Conservation (phyloP, 306 rosid species). For the Luffa acutangula region DNA sequence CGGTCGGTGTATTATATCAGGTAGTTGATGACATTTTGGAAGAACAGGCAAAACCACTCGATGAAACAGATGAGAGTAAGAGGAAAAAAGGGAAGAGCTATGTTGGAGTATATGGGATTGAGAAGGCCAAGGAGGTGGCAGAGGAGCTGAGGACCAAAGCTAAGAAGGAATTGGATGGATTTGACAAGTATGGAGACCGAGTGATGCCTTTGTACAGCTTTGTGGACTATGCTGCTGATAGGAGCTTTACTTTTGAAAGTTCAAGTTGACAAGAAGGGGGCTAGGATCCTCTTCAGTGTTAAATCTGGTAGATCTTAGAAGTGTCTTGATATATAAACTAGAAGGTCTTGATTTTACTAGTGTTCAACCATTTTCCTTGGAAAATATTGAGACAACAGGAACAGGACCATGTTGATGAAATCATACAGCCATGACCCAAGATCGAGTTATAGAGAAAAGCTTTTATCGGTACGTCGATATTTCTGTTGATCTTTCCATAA, state of each 20-base stretch:
- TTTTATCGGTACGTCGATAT: neutral
- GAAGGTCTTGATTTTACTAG: neutral
- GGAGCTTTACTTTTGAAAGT: conserved; percentile 47
- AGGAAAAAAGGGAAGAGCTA: conserved; percentile 58
- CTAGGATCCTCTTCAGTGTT: neutral
- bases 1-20: conserved; percentile 70
- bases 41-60: conserved; percentile 21
- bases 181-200: conserved; percentile 63
- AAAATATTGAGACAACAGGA: neutral
- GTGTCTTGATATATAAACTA: neutral
- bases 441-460: neutral
- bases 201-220: conserved; percentile 79
- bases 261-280: conserved; percentile 19
- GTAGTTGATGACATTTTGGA: conserved; percentile 68
- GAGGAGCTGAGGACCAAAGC: conserved; percentile 70
- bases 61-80: conserved; percentile 9
- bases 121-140: conserved; percentile 67
- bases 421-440: neutral
- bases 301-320: neutral
- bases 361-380: neutral
- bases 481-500: neutral
- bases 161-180: conserved; percentile 63
- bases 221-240: conserved; percentile 81
- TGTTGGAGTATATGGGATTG: conserved; percentile 53
- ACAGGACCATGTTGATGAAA: neutral